Percentiles rank a stretch among this genome's conserved stretches.
These are phyloP conservation scores for Boletus sp. DNA, from an alignment of 1,284 basidiomycete genomes.

Conservation along the genomic window DNA sequence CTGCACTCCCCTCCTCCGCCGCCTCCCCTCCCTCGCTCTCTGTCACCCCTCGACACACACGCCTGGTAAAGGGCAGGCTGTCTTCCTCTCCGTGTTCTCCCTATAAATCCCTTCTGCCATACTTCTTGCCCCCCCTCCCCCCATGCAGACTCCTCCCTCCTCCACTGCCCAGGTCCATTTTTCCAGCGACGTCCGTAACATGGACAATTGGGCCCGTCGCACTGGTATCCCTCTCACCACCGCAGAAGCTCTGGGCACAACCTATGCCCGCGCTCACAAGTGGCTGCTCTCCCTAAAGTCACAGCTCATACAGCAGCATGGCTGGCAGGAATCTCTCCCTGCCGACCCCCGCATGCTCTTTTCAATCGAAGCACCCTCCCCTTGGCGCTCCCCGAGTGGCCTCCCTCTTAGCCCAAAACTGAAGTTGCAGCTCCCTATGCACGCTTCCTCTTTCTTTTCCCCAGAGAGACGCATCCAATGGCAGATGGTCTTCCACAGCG, in stretches of 20 bases:
- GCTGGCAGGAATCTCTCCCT: constrained; percentile 59
- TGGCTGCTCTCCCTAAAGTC: constrained; percentile 61
- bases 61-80: constrained; percentile 36
- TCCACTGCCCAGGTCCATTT: constrained; percentile 64
- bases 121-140: constrained; percentile 4
- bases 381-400: constrained; percentile 68
- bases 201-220: constrained; percentile 75
- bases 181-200: constrained; percentile 69
- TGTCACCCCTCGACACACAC: constrained; percentile 21
- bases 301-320: constrained; percentile 60
- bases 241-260: constrained; percentile 71
- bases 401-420: constrained; percentile 71
- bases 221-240: constrained; percentile 75
- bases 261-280: constrained; percentile 72
- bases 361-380: constrained; percentile 69
- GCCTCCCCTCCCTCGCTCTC: constrained; percentile 11
- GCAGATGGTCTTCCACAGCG: constrained; percentile 84
- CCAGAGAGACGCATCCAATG: constrained; percentile 77
- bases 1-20: constrained; percentile 12
- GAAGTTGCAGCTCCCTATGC: constrained; percentile 65
- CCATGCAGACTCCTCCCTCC: constrained; percentile 38
- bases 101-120: constrained; percentile 27
- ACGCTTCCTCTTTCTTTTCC: constrained; percentile 79
- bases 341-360: constrained; percentile 69
- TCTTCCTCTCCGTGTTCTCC: constrained; percentile 6